Evolutionary conservation across 768 basidiomycete genomes (phyloP), one percentile per base, ranked within the genome.

Genomic region (Trametes elegans): DNA sequence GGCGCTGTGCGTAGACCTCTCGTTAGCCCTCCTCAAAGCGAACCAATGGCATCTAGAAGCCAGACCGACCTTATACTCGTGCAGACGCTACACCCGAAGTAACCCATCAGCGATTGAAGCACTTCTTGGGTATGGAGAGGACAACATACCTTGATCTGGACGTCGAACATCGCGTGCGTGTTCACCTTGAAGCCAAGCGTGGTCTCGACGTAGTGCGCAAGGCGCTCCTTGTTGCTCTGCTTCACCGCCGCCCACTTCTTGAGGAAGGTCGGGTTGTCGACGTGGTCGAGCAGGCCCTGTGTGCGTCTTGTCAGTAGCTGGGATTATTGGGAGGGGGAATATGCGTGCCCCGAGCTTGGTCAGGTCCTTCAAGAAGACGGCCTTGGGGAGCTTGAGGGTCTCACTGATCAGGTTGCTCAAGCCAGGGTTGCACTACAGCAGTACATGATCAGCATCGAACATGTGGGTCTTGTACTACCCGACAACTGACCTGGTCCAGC

Each of bases 191-290:
- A 66, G 14, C 92, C 90, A 18, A 95, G 73, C 0, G 81, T 87
- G 3, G 68, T 70, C 71, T 91, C 78, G 28, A 95, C 83, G 63
- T 90, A 77, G 57, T 85, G 76, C 9, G 92, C 91, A 9, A 96
- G 79, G 46, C 90, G 81, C 66, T 91, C 85, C 76, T 98, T 98
- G 79, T 98, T 98, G 56, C 82, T 81, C 57, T 83, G 85, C 76
- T 95, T 96, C 70, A 95, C 85, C 31, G 80, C 81, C 38, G 82
- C 83, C 91, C 93, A 99, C 61, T 85, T 80, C 42, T 79, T 72
- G 57, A 85, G 81, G 81, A 99, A 93, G 9, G 71, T 69, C 54
- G 83, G 76, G 68, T 97, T 80, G 41, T 94, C 87, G 3, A 78
- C 80, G 66, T 80, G 79, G 23, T 84, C 78, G 28, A 91, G 74